Evolutionary conservation across 306 rosid genomes (phyloP).

Genomic region (Vicia villosa): DNA sequence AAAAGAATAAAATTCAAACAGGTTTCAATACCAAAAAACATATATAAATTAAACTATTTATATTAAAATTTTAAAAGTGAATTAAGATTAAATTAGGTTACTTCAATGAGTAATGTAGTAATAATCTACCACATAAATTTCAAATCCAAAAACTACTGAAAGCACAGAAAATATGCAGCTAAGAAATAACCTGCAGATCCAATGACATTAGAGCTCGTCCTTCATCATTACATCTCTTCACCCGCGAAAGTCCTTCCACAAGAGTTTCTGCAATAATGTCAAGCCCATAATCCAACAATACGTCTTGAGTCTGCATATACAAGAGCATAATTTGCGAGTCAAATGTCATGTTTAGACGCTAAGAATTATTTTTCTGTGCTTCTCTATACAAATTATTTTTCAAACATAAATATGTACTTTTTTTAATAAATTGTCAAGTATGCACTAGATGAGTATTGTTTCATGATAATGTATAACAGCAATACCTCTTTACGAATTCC

Average conservation of each 20-base stretch:
- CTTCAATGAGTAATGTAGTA: conserved; percentile 25
- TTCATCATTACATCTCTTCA: conserved; percentile 94
- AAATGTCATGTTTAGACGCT: conserved; percentile 23
- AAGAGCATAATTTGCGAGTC: conserved; percentile 33
- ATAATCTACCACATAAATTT: conserved; percentile 12
- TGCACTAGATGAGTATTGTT: conserved; percentile 30
- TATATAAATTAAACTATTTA: neutral
- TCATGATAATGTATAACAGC: conserved; percentile 29
- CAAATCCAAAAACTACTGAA: conserved; percentile 28
- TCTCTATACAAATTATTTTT: conserved; percentile 16
- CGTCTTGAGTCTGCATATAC: conserved; percentile 67
- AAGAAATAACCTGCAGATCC: conserved; percentile 81
- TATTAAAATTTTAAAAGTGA: conserved; percentile 2
- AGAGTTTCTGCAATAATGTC: conserved; percentile 87
- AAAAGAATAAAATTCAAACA: neutral
- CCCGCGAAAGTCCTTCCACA: conserved; percentile 91
- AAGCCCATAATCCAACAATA: conserved; percentile 73
- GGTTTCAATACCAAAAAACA: neutral
- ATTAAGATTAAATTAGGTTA: conserved; percentile 27
- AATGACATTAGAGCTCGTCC: conserved; percentile 97
- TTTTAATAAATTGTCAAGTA: conserved; percentile 14
- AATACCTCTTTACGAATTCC: conserved; percentile 94
- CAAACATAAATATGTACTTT: conserved; percentile 12
- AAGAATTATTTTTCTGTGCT: neutral
- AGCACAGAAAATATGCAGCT: conserved; percentile 4